Evolutionary conservation across 176 grass and related monocot species (phyloP).

Genomic region (Alloteropsis semialata): DNA sequence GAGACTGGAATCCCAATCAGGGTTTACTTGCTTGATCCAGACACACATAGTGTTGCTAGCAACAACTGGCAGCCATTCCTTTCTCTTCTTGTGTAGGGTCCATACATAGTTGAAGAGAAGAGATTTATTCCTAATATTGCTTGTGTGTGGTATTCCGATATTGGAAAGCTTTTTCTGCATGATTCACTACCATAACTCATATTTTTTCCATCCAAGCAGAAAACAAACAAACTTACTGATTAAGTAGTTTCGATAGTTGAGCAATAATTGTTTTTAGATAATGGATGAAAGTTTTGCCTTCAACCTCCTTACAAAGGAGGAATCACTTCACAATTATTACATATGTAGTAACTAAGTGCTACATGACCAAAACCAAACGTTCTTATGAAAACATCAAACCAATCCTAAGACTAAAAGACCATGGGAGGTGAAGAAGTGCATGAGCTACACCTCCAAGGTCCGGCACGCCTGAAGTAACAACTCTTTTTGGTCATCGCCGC

Average conservation of each 20-base stretch:
- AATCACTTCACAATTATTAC: too few species aligned
- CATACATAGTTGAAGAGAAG: background rate
- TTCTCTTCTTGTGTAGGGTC: constrained; percentile 19
- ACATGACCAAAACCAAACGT: too few species aligned
- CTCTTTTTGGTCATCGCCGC: too few species aligned
- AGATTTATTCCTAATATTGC: background rate
- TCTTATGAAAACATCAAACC: too few species aligned
- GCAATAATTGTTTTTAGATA: too few species aligned
- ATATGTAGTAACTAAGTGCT: too few species aligned
- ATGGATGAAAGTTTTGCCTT: too few species aligned
- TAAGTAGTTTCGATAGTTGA: background rate
- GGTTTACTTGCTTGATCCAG: constrained; percentile 5
- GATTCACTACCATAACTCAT: background rate
- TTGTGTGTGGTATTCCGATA: background rate
- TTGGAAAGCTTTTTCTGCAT: background rate
- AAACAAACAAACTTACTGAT: background rate
- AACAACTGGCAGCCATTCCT: constrained; percentile 15
- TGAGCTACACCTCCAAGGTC: too few species aligned
- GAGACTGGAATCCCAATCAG: background rate
- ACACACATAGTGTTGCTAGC: constrained; percentile 26
- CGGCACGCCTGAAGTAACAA: too few species aligned
- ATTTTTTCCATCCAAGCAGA: background rate
- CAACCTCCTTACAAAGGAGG: too few species aligned
- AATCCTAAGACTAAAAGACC: too few species aligned
- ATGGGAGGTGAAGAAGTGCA: too few species aligned